Conservation (phyloP, 169 alveolate genomes). For the Cystoisospora suis region DNA sequence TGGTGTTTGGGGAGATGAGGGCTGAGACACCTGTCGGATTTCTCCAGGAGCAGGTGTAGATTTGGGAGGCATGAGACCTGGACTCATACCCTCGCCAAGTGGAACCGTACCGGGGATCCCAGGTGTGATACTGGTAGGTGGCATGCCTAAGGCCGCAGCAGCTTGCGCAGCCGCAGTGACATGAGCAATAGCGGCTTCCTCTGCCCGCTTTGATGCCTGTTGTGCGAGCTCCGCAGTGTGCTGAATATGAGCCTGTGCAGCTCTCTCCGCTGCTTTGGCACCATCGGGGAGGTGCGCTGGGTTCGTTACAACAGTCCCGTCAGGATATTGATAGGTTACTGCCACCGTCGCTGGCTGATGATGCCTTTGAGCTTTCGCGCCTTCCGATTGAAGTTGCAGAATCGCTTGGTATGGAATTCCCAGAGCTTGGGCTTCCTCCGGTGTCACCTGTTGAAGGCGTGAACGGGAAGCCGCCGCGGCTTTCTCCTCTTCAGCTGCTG, state of each 20-base stretch:
- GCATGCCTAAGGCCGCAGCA: no score
- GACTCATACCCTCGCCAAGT: no score
- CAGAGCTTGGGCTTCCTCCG: neutral
- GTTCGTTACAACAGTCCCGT: conserved; percentile 35
- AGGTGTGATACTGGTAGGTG: no score
- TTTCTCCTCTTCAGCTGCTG: conserved; percentile 6
- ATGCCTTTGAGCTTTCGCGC: neutral
- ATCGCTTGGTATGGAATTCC: neutral
- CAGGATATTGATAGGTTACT: conserved; percentile 1
- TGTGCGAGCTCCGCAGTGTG: conserved; percentile 3
- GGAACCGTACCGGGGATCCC: no score
- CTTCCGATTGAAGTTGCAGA: no score
- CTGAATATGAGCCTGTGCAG: neutral
- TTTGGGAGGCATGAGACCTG: no score
- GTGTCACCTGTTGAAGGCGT: conserved; percentile 12
- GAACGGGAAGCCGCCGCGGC: conserved; percentile 28
- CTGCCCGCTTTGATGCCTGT: neutral
- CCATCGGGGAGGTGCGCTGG: conserved; percentile 48
- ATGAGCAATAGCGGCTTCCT: conserved; percentile 13
- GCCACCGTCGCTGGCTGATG: neutral
- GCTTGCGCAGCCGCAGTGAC: conserved; percentile 4
- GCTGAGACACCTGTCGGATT: no score
- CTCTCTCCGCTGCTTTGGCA: neutral
- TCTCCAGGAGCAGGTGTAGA: no score
- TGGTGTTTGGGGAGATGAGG: no score